Evolutionary conservation across 257 asterid genomes (phyloP).

Genomic region (Plantago elongata): DNA sequence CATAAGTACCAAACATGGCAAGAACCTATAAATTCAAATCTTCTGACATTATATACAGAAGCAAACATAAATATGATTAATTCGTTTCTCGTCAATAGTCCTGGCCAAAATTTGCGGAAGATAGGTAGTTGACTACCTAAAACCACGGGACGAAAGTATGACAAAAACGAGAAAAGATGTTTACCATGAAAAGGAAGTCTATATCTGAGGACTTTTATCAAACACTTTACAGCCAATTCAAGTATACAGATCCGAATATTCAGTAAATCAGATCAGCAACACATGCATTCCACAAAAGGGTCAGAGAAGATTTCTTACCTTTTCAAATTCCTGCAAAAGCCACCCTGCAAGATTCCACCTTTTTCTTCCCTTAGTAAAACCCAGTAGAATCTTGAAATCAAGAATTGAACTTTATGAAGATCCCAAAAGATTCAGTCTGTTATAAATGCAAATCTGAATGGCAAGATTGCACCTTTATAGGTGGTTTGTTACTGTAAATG

Average conservation of each 20-base stretch:
- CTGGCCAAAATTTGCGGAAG: not conserved
- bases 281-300: not conserved
- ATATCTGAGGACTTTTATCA: not conserved
- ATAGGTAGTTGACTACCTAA: not conserved
- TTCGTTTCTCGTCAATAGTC: too few relatives aligned
- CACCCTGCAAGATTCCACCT: not conserved
- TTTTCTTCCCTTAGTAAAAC: not conserved
- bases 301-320: slow-evolving; percentile 13
- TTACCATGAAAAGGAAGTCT: slow-evolving; percentile 3
- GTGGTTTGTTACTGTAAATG: too few relatives aligned
- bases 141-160: not conserved
- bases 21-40: too few relatives aligned
- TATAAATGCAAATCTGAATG: not conserved
- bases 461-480: not conserved
- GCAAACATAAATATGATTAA: too few relatives aligned
- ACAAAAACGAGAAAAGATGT: not conserved
- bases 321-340: not conserved
- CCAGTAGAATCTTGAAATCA: not conserved
- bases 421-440: not conserved
- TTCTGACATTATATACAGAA: too few relatives aligned
- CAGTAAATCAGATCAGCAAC: not conserved
- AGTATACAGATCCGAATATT: slow-evolving; percentile 11
- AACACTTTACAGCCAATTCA: not conserved
- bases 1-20: too few relatives aligned
- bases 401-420: not conserved